Evolutionary conservation across 1,139 yeast species (phyloP).

Genomic region (Spathaspora sp.): DNA sequence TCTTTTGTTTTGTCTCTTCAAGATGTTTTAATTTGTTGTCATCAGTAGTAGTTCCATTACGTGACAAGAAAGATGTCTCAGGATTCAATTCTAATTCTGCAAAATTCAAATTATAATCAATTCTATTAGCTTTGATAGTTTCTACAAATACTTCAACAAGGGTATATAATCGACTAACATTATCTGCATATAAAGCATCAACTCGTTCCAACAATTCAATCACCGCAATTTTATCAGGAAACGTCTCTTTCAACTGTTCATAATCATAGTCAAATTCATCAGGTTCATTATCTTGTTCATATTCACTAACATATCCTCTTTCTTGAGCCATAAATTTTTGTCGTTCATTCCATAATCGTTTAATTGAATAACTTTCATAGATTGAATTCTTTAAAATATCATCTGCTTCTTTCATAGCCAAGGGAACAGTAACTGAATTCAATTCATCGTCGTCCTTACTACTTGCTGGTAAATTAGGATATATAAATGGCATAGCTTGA

Average conservation of each 20-base stretch:
- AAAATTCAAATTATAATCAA: constrained; percentile 35
- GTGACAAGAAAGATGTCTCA: constrained; percentile 26
- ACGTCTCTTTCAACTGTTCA: constrained; percentile 16
- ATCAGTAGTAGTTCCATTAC: constrained; percentile 9
- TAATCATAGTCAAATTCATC: constrained; percentile 24
- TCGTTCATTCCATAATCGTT: constrained; percentile 72
- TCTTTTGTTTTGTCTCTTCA: constrained; percentile 21
- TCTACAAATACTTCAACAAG: constrained; percentile 64
- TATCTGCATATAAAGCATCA: constrained; percentile 55
- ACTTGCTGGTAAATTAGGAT: constrained; percentile 43
- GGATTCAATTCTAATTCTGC: constrained; percentile 43
- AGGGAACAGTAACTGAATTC: constrained; percentile 51
- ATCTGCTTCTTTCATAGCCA: constrained; percentile 75
- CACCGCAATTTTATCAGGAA: constrained; percentile 34
- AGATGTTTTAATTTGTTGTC: constrained; percentile 9
- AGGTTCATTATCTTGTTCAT: constrained; percentile 11
- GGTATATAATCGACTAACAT: constrained; percentile 58
- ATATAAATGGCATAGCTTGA: constrained; percentile 75
- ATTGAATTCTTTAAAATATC: constrained; percentile 59
- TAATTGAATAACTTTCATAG: constrained; percentile 61
- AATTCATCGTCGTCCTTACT: constrained; percentile 12
- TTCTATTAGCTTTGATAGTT: constrained; percentile 51
- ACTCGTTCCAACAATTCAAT: constrained; percentile 53
- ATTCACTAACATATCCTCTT: constrained; percentile 56
- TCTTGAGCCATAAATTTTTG: constrained; percentile 73